Percentiles rank a stretch among this genome's conserved stretches.
phyloP scores from a whole-genome alignment of 2,329 filamentous ascomycete genomes.

The Colletotrichum neosansevieriae region DNA sequence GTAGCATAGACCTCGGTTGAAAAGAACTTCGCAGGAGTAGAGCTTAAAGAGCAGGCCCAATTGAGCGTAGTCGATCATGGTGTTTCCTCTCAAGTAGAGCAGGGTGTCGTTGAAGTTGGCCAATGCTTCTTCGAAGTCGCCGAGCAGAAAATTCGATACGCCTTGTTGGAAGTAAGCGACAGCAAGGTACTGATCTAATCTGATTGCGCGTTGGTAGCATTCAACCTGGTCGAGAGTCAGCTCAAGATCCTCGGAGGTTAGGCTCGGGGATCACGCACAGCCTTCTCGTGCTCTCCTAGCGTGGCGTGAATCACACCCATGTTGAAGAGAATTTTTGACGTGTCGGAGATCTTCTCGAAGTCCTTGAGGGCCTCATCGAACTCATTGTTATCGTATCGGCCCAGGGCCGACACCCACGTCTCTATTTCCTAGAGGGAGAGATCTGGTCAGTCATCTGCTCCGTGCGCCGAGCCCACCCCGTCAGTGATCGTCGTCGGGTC shows the following conservation, averaged over 20 bases:
- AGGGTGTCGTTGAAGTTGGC: constrained; percentile 99
- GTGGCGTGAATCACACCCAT: constrained; percentile 98
- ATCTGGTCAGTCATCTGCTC: constrained; percentile 14
- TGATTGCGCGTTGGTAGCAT: constrained; percentile 91
- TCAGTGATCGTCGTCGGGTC: constrained; percentile 4
- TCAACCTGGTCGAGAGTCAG: constrained; percentile 74
- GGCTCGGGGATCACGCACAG: constrained; percentile 69
- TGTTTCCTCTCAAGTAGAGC: constrained; percentile 93
- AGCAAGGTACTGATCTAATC: constrained; percentile 93
- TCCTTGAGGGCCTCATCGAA: constrained; percentile 89
- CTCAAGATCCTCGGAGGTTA: constrained; percentile 1
- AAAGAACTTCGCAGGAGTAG: constrained; percentile 96
- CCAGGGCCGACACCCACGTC: constrained; percentile 94
- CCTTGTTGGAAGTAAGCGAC: constrained; percentile 99
- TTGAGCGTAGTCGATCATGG: constrained; percentile 98
- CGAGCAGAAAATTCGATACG: constrained; percentile 96
- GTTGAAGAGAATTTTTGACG: constrained; percentile 98
- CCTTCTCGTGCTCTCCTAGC: constrained; percentile 93
- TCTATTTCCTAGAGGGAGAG: constrained; percentile 84
- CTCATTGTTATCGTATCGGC: constrained; percentile 95
- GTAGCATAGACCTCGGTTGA: constrained; percentile 97
- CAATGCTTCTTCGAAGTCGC: constrained; percentile 96
- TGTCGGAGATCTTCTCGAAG: constrained; percentile 91
- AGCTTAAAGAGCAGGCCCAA: constrained; percentile 95
- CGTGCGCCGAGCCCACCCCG: not conserved